Base-by-base conservation (phyloP, 495 filamentous ascomycete genomes). In the Beverwykella pulmonaria region DNA sequence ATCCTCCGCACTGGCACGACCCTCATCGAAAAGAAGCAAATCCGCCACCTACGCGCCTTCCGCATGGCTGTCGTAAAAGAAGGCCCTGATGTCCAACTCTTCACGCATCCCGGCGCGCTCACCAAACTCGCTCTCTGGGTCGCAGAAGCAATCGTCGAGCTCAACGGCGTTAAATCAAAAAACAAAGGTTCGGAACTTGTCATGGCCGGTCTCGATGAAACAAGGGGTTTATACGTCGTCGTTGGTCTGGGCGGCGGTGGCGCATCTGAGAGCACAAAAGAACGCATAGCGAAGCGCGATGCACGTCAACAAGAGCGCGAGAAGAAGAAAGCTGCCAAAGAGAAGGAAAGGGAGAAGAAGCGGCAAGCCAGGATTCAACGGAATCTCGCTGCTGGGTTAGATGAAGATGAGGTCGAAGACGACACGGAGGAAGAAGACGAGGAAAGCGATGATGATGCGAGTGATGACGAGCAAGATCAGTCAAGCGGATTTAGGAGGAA, bases 11-110 rank as follows among this genome's bases (percentile, higher is more conserved):
- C 94, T 0, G 94, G 95, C 36, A 93, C 92, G 4, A 87, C 91
- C 1, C 80, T 98, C 12, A 87, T 98, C 27, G 90, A 92, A 46
- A 98, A 98, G 77, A 88, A 89, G 44, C 94, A 97, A 73, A 97
- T 98, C 67, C 88, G 90, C 14, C 91, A 96, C 75, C 81, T 98
- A 34, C 86, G 90, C 7, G 90, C 92, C 7, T 98, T 97, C 77
- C 90, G 94, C 39, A 93, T 98, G 81, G 92, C 90, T 10, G 89
- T 98, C 27, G 93, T 98, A 69, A 96, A 95, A 72, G 94, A 98
- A 73, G 91, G 93, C 1, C 91, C 93, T 0, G 94, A 97, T 71
- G 89, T 96, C 6, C 77, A 84, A 44, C 83, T 96, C 9, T 98
- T 98, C 76, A 90, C 88, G 7, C 93, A 97, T 70, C 92, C 94